Percentiles rank a stretch among this genome's conserved stretches.
These are phyloP conservation scores for Apophysomyces variabilis DNA, from an alignment of 371 early-diverging fungal genomes.

Conservation along the genomic window DNA sequence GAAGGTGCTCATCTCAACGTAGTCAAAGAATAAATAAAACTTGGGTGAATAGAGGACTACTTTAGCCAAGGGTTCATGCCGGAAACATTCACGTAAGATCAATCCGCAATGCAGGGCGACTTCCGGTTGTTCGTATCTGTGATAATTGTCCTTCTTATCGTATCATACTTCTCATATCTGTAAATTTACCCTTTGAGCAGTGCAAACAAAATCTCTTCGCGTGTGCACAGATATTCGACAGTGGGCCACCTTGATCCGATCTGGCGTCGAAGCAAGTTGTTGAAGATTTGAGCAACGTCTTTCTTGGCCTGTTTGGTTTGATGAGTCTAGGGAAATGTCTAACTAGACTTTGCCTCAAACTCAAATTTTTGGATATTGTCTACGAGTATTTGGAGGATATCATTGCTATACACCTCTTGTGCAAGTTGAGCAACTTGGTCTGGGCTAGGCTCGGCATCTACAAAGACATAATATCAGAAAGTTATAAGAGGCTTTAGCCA, in stretches of 20 bases:
- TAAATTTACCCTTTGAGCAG: conserved; percentile 76
- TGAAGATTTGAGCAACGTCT: conserved; percentile 95
- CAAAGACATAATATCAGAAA: conserved; percentile 13
- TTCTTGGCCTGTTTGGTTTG: conserved; percentile 72
- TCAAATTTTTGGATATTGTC: conserved; percentile 86
- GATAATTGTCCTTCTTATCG: conserved; percentile 3
- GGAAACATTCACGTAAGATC: conserved; percentile 92
- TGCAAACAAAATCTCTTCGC: conserved; percentile 77
- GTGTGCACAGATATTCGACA: conserved; percentile 85
- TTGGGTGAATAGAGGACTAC: conserved; percentile 75
- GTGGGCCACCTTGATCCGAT: conserved; percentile 93
- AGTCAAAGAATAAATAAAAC: conserved; percentile 90
- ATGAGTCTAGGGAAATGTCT: conserved; percentile 18
- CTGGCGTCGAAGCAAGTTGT: conserved; percentile 90
- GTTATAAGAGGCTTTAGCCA: not conserved
- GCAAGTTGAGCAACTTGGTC: conserved; percentile 91
- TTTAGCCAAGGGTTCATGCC: conserved; percentile 88
- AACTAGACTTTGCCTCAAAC: conserved; percentile 74
- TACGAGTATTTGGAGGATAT: conserved; percentile 81
- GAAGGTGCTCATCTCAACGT: conserved; percentile 93
- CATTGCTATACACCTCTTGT: conserved; percentile 89
- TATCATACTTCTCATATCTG: not conserved
- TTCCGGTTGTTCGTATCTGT: conserved; percentile 88
- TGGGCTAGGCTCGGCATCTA: conserved; percentile 84
- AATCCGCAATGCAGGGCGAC: conserved; percentile 95